phyloP scores from a whole-genome alignment of 2,329 filamentous ascomycete species.

The Paraphoma chrysanthemicola region DNA sequence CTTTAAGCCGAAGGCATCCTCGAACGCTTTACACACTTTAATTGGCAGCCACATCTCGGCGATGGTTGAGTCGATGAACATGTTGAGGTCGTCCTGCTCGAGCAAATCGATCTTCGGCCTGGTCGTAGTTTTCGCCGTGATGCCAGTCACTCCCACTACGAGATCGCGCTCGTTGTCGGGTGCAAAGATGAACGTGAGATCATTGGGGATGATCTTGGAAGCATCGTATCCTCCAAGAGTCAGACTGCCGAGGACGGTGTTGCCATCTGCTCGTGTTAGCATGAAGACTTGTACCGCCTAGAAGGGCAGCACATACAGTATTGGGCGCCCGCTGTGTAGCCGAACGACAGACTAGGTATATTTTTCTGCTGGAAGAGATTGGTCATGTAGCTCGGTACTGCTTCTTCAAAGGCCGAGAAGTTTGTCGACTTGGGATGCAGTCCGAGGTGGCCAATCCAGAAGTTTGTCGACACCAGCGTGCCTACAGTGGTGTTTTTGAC shows the following conservation, averaged over 20 bases:
- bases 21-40: constrained; percentile 69
- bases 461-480: constrained; percentile 48
- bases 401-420: constrained; percentile 60
- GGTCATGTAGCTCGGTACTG: constrained; percentile 60
- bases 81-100: constrained; percentile 44
- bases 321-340: constrained; percentile 76
- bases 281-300: neutral
- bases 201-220: constrained; percentile 67
- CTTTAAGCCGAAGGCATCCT: constrained; percentile 67
- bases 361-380: constrained; percentile 60
- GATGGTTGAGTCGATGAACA: constrained; percentile 58
- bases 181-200: constrained; percentile 64
- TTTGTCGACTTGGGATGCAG: constrained; percentile 59
- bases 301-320: constrained; percentile 62
- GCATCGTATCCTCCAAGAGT: constrained; percentile 75
- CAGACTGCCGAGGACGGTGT: constrained; percentile 54
- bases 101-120: constrained; percentile 48
- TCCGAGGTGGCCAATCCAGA: constrained; percentile 57
- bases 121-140: constrained; percentile 41
- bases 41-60: constrained; percentile 57
- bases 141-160: constrained; percentile 62
- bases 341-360: constrained; percentile 77
- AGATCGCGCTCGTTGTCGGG: constrained; percentile 65
- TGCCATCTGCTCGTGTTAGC: constrained; percentile 33
- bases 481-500: constrained; percentile 53